Evolutionary conservation across 768 basidiomycete genomes (phyloP).

Genomic region (Neoboletus magnificus): DNA sequence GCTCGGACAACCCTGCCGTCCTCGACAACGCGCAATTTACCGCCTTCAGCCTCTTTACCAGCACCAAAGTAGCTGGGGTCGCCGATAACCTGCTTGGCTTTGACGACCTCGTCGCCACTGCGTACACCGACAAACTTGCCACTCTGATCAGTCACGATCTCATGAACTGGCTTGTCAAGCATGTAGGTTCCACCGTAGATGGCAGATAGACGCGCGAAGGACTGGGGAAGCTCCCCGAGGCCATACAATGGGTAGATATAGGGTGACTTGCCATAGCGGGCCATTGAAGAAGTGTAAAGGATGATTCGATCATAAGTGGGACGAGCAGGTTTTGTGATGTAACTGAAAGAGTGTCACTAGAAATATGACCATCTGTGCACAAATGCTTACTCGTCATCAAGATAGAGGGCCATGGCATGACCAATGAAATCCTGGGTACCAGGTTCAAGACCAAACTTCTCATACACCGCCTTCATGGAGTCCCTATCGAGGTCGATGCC

Average conservation of each 20-base stretch:
- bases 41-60: conserved; percentile 57
- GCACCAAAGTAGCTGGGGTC: conserved; percentile 97
- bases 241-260: conserved; percentile 99
- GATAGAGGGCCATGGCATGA: conserved; percentile 97
- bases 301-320: conserved; percentile 92
- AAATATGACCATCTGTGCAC: background rate
- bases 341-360: conserved; percentile 47
- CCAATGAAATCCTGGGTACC: conserved; percentile 99
- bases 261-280: conserved; percentile 97
- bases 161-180: conserved; percentile 93
- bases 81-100: conserved; percentile 96
- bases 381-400: conserved; percentile 86
- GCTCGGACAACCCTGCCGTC: conserved; percentile 93
- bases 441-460: conserved; percentile 94
- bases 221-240: conserved; percentile 97
- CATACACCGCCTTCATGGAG: conserved; percentile 92
- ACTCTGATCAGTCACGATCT: conserved; percentile 79
- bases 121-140: conserved; percentile 95
- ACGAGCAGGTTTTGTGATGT: conserved; percentile 89
- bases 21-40: conserved; percentile 86
- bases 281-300: conserved; percentile 98
- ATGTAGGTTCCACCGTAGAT: conserved; percentile 99
- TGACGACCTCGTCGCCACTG: conserved; percentile 86
- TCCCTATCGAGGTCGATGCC: conserved; percentile 87
- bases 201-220: conserved; percentile 95